Conservation (phyloP, 2,329 filamentous ascomycete genomes). For the Claviceps sp. region DNA sequence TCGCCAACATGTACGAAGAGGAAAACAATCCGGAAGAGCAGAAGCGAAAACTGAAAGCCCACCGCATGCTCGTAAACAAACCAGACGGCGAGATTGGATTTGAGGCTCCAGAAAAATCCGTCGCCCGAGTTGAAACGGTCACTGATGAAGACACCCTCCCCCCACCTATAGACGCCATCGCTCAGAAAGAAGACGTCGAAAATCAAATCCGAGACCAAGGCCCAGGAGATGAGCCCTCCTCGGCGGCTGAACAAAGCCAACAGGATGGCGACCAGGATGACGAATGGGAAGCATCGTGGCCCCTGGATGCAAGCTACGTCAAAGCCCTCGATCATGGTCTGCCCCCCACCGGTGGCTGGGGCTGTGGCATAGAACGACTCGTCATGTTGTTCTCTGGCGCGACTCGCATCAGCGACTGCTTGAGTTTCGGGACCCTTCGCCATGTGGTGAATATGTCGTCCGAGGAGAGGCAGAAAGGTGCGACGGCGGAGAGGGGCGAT, state of each 20-base stretch:
- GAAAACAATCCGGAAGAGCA: constrained; percentile 89
- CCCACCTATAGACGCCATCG: too few species aligned
- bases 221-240: too few species aligned
- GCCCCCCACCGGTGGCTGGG: constrained; percentile 95
- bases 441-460: constrained; percentile 45
- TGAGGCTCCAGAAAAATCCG: constrained; percentile 4
- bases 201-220: neutral
- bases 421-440: constrained; percentile 77
- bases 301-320: constrained; percentile 68
- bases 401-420: constrained; percentile 68
- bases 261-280: constrained; percentile 20
- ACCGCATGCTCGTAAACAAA: constrained; percentile 27
- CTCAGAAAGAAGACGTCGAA: too few species aligned
- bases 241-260: constrained; percentile 24
- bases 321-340: constrained; percentile 76
- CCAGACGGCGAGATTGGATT: constrained; percentile 20
- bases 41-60: constrained; percentile 61
- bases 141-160: too few species aligned
- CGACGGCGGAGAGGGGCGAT: neutral
- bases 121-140: too few species aligned
- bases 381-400: constrained; percentile 81
- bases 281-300: constrained; percentile 28
- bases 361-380: constrained; percentile 79
- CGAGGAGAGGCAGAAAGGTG: constrained; percentile 16
- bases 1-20: constrained; percentile 96